A percentile compares a stretch with the other conserved stretches of the same genome.
Evolutionary conservation across 73 alveolate genomes (phyloP).

Genomic region (Paramecium sexaurelia): DNA sequence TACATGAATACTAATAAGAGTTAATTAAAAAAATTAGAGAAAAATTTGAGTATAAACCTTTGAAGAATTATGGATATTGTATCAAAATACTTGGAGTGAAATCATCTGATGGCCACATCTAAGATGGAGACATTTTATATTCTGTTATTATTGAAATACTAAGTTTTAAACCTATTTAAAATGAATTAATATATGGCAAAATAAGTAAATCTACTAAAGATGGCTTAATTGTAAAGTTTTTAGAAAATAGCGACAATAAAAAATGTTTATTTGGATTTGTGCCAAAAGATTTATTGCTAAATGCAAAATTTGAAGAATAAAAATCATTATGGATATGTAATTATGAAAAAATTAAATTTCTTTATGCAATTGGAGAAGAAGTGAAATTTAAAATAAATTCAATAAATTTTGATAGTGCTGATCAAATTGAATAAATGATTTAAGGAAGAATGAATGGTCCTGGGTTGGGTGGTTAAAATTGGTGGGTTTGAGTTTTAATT

Average conservation of each 20-base stretch:
- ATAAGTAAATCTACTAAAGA: neutral
- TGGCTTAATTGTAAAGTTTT: neutral
- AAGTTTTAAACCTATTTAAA: neutral
- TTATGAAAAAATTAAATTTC: neutral
- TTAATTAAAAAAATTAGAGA: neutral
- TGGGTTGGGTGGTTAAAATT: neutral
- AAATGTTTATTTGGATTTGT: neutral
- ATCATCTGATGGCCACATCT: conserved; percentile 8
- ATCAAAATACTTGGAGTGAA: neutral
- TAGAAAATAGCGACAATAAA: neutral
- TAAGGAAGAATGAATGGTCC: neutral
- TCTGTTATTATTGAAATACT: conserved; percentile 1
- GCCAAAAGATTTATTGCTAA: neutral
- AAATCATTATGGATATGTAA: neutral
- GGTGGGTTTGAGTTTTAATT: neutral
- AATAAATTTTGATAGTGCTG: neutral
- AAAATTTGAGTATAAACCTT: neutral
- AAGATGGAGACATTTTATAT: conserved; percentile 33
- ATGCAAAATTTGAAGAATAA: neutral
- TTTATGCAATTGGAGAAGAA: neutral
- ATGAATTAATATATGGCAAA: neutral
- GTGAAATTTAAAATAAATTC: neutral
- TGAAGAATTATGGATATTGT: neutral
- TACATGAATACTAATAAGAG: neutral
- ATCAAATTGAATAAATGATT: neutral